Evolutionary conservation across 805 yeast species (phyloP), one percentile per base, ranked within the genome.

Genomic region (Ogataea saltuana): DNA sequence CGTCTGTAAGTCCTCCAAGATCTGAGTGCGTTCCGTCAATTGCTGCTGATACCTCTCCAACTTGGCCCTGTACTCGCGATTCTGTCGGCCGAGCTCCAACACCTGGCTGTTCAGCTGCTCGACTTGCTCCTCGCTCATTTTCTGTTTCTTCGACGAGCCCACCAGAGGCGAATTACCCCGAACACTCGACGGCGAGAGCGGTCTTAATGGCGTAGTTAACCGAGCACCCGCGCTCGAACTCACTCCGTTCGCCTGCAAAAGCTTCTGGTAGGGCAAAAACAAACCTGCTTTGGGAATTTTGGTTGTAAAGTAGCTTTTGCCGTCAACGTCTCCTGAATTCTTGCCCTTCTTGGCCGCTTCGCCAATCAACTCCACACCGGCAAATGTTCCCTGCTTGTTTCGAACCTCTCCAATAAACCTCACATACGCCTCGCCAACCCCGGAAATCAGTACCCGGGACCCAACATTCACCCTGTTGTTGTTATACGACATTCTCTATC

Each of bases 341-440:
- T 88, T 86, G 17, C 99, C 99, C 42, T 78, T 70, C 4, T 69
- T 59, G 0, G 76, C 67, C 30, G 78, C 74, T 1, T 80, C 81
- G 1, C 86, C 90, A n/a, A 80, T 56, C 32, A 91, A 68, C 60
- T 91, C 97, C 5, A 91, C 74, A 2, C 99, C 99, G 4, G 90
- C 96, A 68, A 82, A 91, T 9, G 72, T 70, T 0, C 96, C 96
- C 6, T 67, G 64, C 57, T 86, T 88, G 17, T 83, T 83, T 17
- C 80, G 75, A 13, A 91, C 87, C 2, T 74, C 64, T 1, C 97
- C 99, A 16, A 81, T 70, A 62, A 75, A 90, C 46, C 80, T 72
- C 40, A 90, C 67, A 9, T 81, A 69, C 1, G 90, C 97, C 30
- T 68, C 65, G 18, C 86, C 81, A 10, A 85, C 80, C 8, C 85